Base-by-base conservation (phyloP, 164 flowering plant species). In the Taxillus chinensis region DNA sequence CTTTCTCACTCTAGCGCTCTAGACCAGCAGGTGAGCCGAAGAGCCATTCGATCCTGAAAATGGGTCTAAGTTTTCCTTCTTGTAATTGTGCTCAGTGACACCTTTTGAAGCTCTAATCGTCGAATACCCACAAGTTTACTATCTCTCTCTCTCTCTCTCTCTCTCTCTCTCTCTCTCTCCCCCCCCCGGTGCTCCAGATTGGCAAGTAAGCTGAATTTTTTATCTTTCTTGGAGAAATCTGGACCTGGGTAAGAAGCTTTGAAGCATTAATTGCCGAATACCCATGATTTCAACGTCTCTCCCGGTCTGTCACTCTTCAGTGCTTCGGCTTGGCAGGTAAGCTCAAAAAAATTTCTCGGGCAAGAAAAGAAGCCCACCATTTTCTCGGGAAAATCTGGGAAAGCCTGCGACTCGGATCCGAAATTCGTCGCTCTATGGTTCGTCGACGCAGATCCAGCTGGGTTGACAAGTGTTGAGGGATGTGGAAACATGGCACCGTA, bases 111-210 rank as follows among this genome's bases (percentile, higher is more conserved):
- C n/a, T n/a, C n/a, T n/a, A n/a, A n/a, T n/a, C n/a, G n/a, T n/a
- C n/a, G n/a, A n/a, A 27, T 2, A 27, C 27, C 27, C 27, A 27
- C 27, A 27, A 27, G 27, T 27, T 27, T 27, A 27, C 27, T 27
- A 27, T 57, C 41, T 64, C 62, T 16, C 68, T 64, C 61, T 69
- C 64, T 63, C n/a, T n/a, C n/a, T 57, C 41, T 64, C 62, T 16
- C 68, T 64, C 61, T 69, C 64, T 63, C n/a, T 57, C 41, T 64
- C 62, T 16, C 68, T 64, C 61, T 69, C 64, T 63, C n/a, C n/a
- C n/a, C 13, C 38, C 14, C 13, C 10, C 14, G 27, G 38, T 13
- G 48, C 14, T 40, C 62, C 54, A 38, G 53, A 43, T 56, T 45
- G 53, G 7, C 56, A 56, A 40, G 2, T 5, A 41, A 16, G 3